These are phyloP conservation scores for Fagopyrum tataricum DNA, from an alignment of 148 eudicot species.

Conservation along the genomic window DNA sequence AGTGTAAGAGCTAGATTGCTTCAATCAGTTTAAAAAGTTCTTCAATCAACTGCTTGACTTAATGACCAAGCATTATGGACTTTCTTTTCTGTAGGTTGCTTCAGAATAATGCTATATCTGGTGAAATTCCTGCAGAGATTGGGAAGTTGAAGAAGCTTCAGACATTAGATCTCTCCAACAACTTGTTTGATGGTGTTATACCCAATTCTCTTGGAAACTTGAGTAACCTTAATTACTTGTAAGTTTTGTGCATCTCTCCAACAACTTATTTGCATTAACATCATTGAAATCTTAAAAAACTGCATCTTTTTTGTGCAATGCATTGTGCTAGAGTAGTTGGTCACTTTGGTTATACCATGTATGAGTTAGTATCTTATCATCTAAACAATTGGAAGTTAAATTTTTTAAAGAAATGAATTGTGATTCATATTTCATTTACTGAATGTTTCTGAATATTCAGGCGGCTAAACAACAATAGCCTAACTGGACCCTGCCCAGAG, in stretches of 20 bases:
- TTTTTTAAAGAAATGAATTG: not conserved
- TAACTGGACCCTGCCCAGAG: slow-evolving; percentile 53
- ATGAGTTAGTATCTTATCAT: not conserved
- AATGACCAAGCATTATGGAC: not conserved
- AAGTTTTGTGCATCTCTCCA: slow-evolving; percentile 35
- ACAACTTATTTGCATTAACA: not conserved
- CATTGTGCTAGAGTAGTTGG: not conserved
- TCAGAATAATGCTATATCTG: slow-evolving; percentile 71
- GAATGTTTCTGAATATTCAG: slow-evolving; percentile 27
- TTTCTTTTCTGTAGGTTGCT: slow-evolving; percentile 42
- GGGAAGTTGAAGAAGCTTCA: slow-evolving; percentile 71
- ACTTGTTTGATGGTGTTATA: slow-evolving; percentile 50
- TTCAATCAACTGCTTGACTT: not conserved
- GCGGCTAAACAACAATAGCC: slow-evolving; percentile 86
- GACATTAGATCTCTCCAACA: slow-evolving; percentile 80
- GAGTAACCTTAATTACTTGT: slow-evolving; percentile 68
- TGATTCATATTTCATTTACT: not conserved
- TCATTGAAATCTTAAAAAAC: not conserved
- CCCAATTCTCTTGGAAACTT: slow-evolving; percentile 64
- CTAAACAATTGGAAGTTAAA: not conserved
- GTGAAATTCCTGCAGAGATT: slow-evolving; percentile 58
- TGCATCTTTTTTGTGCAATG: not conserved
- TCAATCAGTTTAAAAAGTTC: not conserved
- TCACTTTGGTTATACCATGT: not conserved
- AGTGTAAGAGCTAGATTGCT: slow-evolving; percentile 40